Base-by-base conservation (phyloP, 768 basidiomycete species). In the Hydnomerulius pinastri region DNA sequence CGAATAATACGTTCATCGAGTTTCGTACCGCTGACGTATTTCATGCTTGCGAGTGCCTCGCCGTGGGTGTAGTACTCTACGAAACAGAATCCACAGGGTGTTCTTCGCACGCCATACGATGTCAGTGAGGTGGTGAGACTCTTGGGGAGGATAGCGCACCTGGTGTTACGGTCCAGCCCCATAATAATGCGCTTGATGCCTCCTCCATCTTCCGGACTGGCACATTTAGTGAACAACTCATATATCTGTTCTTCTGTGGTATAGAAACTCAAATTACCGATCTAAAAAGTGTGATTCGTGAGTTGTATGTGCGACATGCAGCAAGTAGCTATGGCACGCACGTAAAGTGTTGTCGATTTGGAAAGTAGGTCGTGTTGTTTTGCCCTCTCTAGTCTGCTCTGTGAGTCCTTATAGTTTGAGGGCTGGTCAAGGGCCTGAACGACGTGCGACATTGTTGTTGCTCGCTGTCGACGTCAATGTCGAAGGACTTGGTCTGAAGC, bases 1-100 rank as follows among this genome's bases (percentile, higher is more conserved):
- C 97, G 89, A 55, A 99, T 96, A 60, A 99, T 92, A 28, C 97
- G 89, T 71, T 99, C 97, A 70, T 99, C 97, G 18, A 99, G 84
- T 74, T 98, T 98, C 29, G 95, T 94, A n/a, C 96, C 97, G 43
- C 90, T 93, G 60, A 98, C 83, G 68, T 97, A 95, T 41, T 88
- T 85, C 82, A 98, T 86, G 54, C 88, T 86, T 35, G 93, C 90
- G 33, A 97, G 76, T 15, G 97, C 96, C 70, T 98, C 95, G 5
- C 85, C 77, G 63, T 98, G 93, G 9, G 92, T 92, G 67, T 98
- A 98, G 67, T 91, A 99, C 67, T 93, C 91, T 50, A 95, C 95
- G 59, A 94, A 98, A 73, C 96, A 94, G 69, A 97, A 94, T 20
- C 96, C 88, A 62, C 92, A 94, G 0, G 92, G 94, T 41, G 92